Evolutionary conservation across 2,329 filamentous ascomycete species (phyloP).

Genomic region (Venturia carpophila): DNA sequence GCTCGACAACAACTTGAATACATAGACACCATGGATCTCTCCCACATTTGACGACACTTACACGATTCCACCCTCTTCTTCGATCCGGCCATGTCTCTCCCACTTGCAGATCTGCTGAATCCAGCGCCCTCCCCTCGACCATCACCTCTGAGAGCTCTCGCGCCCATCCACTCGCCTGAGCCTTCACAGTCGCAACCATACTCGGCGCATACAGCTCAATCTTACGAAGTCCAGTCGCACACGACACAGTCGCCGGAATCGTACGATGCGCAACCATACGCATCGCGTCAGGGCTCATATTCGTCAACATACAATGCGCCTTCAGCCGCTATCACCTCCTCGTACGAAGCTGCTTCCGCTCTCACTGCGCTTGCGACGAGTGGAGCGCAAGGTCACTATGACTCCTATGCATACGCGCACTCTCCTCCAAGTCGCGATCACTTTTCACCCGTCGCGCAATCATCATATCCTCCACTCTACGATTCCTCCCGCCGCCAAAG

Average conservation of each 20-base stretch:
- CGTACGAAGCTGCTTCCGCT: conserved; percentile 14
- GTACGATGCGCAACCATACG: not conserved
- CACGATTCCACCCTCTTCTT: not conserved
- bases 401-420: conserved; percentile 9
- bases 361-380: conserved; percentile 26
- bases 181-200: conserved; percentile 15
- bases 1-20: not conserved
- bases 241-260: conserved; percentile 4
- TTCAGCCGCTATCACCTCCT: conserved; percentile 24
- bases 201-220: conserved; percentile 11
- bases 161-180: conserved; percentile 1
- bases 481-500: conserved; percentile 27
- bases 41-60: not conserved
- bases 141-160: conserved; percentile 10
- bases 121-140: conserved; percentile 24
- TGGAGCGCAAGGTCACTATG: conserved; percentile 22
- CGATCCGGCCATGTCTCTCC: conserved; percentile 24
- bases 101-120: conserved; percentile 32
- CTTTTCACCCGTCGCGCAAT: conserved; percentile 25
- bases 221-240: conserved; percentile 12
- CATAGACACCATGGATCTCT: not conserved
- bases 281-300: not conserved
- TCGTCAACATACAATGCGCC: conserved; percentile 4
- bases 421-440: conserved; percentile 18
- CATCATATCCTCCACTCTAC: conserved; percentile 22